These are phyloP conservation scores for Phialemonium atrogriseum DNA, from an alignment of 2,329 filamentous ascomycete species.

Conservation along the genomic window DNA sequence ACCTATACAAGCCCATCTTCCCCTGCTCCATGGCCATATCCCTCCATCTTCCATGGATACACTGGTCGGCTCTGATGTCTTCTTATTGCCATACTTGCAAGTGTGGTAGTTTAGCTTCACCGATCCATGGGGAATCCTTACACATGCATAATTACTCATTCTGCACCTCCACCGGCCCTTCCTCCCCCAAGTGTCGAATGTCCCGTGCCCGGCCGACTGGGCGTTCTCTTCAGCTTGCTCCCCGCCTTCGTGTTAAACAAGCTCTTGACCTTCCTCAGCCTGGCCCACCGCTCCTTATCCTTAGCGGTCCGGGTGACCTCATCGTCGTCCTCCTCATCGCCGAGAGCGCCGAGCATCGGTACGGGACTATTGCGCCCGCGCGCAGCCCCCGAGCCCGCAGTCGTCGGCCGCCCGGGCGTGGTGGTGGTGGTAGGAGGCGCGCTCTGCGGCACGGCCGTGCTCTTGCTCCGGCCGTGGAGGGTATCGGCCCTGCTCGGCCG, in stretches of 20 bases:
- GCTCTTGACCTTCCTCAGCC: conserved; percentile 62
- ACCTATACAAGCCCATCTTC: too few relatives aligned
- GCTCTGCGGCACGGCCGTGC: conserved; percentile 11
- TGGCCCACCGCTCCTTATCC: conserved; percentile 67
- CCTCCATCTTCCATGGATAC: too few relatives aligned
- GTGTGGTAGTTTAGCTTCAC: too few relatives aligned
- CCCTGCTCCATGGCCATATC: too few relatives aligned
- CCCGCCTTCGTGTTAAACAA: conserved; percentile 58
- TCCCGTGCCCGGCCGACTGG: conserved; percentile 11
- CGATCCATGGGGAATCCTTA: too few relatives aligned
- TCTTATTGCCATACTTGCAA: too few relatives aligned
- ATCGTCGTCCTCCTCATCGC: conserved; percentile 42
- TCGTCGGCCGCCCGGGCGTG: conserved; percentile 11
- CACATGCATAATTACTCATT: too few relatives aligned
- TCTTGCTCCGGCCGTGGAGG: conserved; percentile 23
- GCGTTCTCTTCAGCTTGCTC: conserved; percentile 35
- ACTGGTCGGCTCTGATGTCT: too few relatives aligned
- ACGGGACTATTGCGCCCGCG: too few relatives aligned
- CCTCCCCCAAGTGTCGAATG: too few relatives aligned
- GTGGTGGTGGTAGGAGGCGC: conserved; percentile 5
- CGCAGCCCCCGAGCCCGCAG: conserved; percentile 12
- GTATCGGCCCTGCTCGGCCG: conserved; percentile 18
- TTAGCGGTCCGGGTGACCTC: conserved; percentile 43
- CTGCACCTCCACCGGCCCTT: too few relatives aligned
- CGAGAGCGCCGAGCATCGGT: conserved; percentile 14